Percentiles rank a stretch among this genome's conserved stretches.
Conservation (phyloP, 257 asterid species). For the Nicotiana otophora region DNA sequence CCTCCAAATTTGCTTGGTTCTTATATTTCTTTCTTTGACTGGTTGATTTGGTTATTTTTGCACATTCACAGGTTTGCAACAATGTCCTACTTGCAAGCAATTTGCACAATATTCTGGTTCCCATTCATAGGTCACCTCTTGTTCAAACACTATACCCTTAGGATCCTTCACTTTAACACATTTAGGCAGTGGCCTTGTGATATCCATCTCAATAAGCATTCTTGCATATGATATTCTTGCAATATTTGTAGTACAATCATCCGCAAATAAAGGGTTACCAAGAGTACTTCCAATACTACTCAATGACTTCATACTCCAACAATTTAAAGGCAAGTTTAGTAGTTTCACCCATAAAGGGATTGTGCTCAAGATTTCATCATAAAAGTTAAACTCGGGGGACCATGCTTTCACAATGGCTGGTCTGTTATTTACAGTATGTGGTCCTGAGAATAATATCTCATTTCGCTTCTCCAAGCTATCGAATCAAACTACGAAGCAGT, state of each 20-base stretch:
- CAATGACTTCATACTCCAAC: background rate
- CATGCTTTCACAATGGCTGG: background rate
- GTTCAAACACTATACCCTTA: background rate
- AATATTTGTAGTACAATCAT: background rate
- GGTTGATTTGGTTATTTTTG: too few relatives aligned
- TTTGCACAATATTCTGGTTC: background rate
- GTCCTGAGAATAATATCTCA: background rate
- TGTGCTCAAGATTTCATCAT: background rate
- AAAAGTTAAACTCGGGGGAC: background rate
- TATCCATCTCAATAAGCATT: background rate
- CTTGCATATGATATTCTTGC: background rate
- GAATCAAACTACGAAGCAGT: background rate
- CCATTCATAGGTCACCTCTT: background rate
- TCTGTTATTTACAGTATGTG: background rate
- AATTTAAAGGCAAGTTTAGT: background rate
- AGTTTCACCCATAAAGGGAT: background rate
- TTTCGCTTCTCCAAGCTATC: too few relatives aligned
- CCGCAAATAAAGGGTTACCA: background rate
- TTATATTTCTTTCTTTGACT: too few relatives aligned
- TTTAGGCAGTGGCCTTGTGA: background rate
- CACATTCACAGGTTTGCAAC: too few relatives aligned
- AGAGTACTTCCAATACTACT: background rate
- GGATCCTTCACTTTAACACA: background rate
- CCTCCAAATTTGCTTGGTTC: too few relatives aligned
- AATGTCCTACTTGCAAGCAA: background rate